Evolutionary conservation across 2,329 filamentous ascomycete species (phyloP), one percentile per base, ranked within the genome.

Genomic region (Trematosphaeria pertusa): DNA sequence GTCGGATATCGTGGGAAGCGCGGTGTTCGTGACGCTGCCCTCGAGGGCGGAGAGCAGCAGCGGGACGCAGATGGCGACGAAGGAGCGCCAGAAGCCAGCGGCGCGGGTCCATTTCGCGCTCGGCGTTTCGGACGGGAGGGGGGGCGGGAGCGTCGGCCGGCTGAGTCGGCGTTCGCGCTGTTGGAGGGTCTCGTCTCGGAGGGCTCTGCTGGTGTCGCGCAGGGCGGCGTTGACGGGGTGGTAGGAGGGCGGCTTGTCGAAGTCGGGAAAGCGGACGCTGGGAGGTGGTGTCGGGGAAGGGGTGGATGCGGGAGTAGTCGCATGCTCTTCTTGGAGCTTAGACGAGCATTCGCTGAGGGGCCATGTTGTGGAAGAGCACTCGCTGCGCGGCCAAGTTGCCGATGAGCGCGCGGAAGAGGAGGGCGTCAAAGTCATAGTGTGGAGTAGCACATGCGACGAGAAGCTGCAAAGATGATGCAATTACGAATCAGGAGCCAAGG

Each of bases 11-110:
- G 69, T 71, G 0, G 75, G 74, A 8, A 76, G 48, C 0, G 73
- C 74, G 1, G 73, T 78, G 5, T 72, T 70, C 2, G 68, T 67
- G 17, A 77, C 64, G 30, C 70, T 71, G 5, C 61, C 68, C 17
- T 75, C 73, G 2, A 76, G 57, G 3, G 71, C 60, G 2, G 64
- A 65, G 3, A 74, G 59, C 1, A 74, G 45, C 5, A 61, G 49
- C 10, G 62, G 59, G 20, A 68, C 48, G 43, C 64, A 69, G 15
- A 68, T 61, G 1, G 62, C 58, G 19, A 60, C 28, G 22, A 69
- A 69, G 1, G 59, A 64, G 21, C 54, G 54, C 65, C 64, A 69
- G 35, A 67, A 69, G 8, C 64, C 62, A n/a, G 46, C 45, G 7
- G 41, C 45, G 19, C 56, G 54, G 2, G 33, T 55, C 58, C 54